phyloP scores from a whole-genome alignment of 148 eudicot genomes.

The Pouteria glomerata region DNA sequence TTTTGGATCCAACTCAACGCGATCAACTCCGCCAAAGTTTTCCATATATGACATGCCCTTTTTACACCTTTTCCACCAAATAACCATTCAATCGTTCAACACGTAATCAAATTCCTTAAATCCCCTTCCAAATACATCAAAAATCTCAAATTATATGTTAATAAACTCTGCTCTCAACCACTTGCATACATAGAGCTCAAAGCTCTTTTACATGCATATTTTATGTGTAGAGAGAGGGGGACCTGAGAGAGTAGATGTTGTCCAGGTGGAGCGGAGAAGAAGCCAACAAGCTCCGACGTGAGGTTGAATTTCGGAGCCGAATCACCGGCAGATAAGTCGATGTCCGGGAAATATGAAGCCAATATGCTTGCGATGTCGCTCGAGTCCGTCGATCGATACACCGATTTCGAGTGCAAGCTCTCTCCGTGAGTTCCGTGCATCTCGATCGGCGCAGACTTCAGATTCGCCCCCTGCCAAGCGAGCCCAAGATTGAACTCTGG shows the following conservation, averaged over 20 bases:
- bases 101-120: background rate
- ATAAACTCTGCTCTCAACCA: background rate
- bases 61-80: background rate
- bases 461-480: background rate
- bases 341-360: conserved; percentile 57
- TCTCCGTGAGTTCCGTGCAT: conserved; percentile 22
- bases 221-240: background rate
- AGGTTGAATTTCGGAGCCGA: conserved; percentile 39
- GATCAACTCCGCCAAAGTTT: background rate
- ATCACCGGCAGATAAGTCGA: conserved; percentile 38
- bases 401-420: conserved; percentile 19
- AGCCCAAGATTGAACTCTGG: background rate
- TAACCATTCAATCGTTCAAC: background rate
- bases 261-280: conserved; percentile 63
- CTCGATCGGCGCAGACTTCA: background rate
- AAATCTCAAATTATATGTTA: background rate
- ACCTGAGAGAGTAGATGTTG: conserved; percentile 58
- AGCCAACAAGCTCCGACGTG: conserved; percentile 46
- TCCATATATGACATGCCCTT: background rate
- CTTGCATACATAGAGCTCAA: background rate
- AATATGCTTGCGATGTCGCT: conserved; percentile 37
- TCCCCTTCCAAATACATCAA: background rate
- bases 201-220: background rate
- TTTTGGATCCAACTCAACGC: background rate
- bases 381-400: conserved; percentile 10